A percentile compares a stretch with the other conserved stretches of the same genome.
phyloP scores from a whole-genome alignment of 2,329 filamentous ascomycete species.

The Acephala macrosclerotiorum region DNA sequence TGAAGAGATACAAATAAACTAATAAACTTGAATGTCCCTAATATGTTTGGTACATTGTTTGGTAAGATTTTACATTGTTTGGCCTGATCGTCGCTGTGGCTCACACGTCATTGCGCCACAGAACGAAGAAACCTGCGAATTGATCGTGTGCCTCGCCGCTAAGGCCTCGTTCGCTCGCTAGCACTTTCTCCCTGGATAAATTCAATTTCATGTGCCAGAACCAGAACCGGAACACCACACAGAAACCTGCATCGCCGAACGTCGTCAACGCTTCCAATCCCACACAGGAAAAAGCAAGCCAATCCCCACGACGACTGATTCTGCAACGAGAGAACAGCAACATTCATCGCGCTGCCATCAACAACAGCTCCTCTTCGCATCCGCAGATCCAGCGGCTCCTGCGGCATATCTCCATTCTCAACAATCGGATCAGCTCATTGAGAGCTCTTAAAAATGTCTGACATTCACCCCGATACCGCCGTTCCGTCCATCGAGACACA shows the following conservation, averaged over 20 bases:
- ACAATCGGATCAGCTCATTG: slow-evolving; percentile 19
- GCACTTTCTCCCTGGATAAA: slow-evolving; percentile 30
- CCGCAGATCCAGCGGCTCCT: slow-evolving; percentile 15
- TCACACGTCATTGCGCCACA: slow-evolving; percentile 29
- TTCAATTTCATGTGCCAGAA: slow-evolving; percentile 31
- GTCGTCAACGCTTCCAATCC: slow-evolving; percentile 16
- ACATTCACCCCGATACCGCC: slow-evolving; percentile 31
- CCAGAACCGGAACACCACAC: not conserved
- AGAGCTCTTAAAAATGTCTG: slow-evolving; percentile 34
- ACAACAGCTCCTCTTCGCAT: not conserved
- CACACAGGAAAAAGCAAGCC: slow-evolving; percentile 15
- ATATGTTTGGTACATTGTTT: slow-evolving; percentile 8
- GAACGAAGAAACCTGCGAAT: slow-evolving; percentile 18
- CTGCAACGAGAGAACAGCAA: slow-evolving; percentile 1
- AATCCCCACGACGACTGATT: slow-evolving; percentile 2
- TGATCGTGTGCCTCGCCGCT: slow-evolving; percentile 27
- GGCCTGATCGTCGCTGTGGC: not conserved
- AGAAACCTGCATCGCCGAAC: slow-evolving; percentile 23
- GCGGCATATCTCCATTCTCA: slow-evolving; percentile 10
- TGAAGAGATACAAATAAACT: slow-evolving; percentile 5
- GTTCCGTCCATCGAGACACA: slow-evolving; percentile 38
- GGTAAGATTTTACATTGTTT: no score
- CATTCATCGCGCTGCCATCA: slow-evolving; percentile 2
- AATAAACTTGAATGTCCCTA: not conserved
- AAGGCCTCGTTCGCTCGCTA: slow-evolving; percentile 19